Evolutionary conservation across 2,329 filamentous ascomycete species (phyloP), one percentile per base, ranked within the genome.

Genomic region (Stenocarpella maydis): DNA sequence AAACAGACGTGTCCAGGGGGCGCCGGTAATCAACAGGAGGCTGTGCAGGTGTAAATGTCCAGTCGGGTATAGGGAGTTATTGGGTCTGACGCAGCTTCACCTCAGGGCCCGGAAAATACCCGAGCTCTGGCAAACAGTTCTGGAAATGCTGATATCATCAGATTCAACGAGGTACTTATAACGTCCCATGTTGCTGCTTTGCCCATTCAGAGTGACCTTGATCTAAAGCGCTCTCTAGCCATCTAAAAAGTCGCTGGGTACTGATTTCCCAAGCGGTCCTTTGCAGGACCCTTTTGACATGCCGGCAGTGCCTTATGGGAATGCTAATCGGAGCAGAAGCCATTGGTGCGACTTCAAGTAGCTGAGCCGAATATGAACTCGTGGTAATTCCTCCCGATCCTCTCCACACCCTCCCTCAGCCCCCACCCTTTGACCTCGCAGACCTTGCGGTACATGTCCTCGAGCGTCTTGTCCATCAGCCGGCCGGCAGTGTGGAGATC

Each of bases 401-500:
- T 86, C 74, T 80, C 82, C 2, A 94, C 86, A 0, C 95, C 95
- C 5, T 93, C 84, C 53, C 91, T 86, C 69, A 97, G 78, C 0
- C 79, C 78, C 95, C 96, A 98, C 1, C 87, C 90, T 74, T 94
- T 96, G 54, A 94, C 83, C 60, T 86, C 79, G 76, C 95, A 98
- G 6, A 98, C 87, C 71, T 86, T 88, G n/a, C 90, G 84, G 67
- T 92, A 89, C 71, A 95, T 91, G 54, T 92, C 87, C 77, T 95
- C 92, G 15, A 99, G 81, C 70, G 88, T 82, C 2, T 82, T 80
- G 77, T 98, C 96, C 92, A 98, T 97, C 63, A 86, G 82, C 1
- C 89, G 84, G 0, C 96, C 96, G 0, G 95, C 96, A 24, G 82
- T 87, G 78, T 98, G 93, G 69, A 98, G 78, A 79, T 99, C 96